phyloP scores from a whole-genome alignment of 495 filamentous ascomycete species.

The Neurospora tetrasperma region DNA sequence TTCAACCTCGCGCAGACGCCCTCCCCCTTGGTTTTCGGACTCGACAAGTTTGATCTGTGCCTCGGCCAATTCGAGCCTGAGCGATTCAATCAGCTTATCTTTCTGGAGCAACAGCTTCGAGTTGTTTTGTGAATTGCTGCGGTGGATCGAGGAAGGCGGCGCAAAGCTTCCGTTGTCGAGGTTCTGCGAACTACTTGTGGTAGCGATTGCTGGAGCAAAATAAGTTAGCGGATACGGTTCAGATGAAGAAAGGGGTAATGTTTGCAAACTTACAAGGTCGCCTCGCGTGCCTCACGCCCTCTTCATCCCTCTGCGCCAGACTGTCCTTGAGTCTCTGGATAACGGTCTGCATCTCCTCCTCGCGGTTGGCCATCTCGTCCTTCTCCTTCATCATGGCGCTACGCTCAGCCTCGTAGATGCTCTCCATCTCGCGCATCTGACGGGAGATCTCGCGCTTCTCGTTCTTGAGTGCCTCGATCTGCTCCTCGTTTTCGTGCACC shows the following conservation, averaged over 20 bases:
- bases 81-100: conserved; percentile 87
- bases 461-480: conserved; percentile 65
- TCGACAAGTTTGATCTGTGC: conserved; percentile 93
- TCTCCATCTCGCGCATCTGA: conserved; percentile 79
- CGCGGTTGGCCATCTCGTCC: conserved; percentile 69
- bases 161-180: conserved; percentile 69
- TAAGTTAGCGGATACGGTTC: conserved; percentile 1
- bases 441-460: conserved; percentile 70
- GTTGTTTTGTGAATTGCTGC: conserved; percentile 73
- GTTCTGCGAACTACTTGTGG: conserved; percentile 40
- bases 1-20: conserved; percentile 76
- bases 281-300: conserved; percentile 55
- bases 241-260: background rate
- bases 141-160: conserved; percentile 69
- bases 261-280: conserved; percentile 47
- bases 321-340: conserved; percentile 87
- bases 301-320: conserved; percentile 60
- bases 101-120: conserved; percentile 86
- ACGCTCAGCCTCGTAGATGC: conserved; percentile 80
- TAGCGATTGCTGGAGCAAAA: conserved; percentile 24
- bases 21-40: conserved; percentile 83
- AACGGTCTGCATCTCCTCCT: conserved; percentile 80
- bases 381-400: conserved; percentile 82
- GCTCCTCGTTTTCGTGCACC: conserved; percentile 70
- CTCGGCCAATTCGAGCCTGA: conserved; percentile 85